phyloP scores from a whole-genome alignment of 1,284 basidiomycete genomes.

The Fomitopsis palustris region DNA sequence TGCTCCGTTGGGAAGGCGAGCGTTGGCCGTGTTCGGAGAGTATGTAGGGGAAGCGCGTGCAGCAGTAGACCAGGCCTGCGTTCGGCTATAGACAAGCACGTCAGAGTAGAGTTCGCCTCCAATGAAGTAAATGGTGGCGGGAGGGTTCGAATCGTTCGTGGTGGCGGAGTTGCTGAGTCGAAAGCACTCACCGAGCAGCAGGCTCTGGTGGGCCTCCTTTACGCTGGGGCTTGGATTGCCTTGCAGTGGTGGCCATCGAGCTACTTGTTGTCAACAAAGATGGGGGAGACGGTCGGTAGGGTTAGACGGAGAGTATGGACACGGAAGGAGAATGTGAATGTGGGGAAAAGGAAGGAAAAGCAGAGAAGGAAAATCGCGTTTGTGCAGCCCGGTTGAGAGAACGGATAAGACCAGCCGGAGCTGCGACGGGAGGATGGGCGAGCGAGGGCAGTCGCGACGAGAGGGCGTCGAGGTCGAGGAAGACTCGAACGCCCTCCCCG shows the following conservation, averaged over 20 bases:
- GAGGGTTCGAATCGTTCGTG: slow-evolving; percentile 11
- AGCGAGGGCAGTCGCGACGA: background rate
- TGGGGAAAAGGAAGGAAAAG: slow-evolving; percentile 14
- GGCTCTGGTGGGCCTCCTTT: slow-evolving; percentile 51
- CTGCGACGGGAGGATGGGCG: background rate
- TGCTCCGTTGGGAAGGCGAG: slow-evolving; percentile 45
- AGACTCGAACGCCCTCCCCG: background rate
- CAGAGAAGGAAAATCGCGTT: slow-evolving; percentile 1
- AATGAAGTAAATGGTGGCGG: background rate
- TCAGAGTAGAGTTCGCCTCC: slow-evolving; percentile 17
- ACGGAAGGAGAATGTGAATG: slow-evolving; percentile 24
- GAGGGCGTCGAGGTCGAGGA: slow-evolving; percentile 3
- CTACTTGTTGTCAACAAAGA: slow-evolving; percentile 10
- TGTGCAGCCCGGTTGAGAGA: background rate
- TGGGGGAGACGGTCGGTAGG: slow-evolving; percentile 14
- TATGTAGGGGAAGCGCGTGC: slow-evolving; percentile 65
- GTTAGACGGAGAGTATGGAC: slow-evolving; percentile 27
- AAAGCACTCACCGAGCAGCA: slow-evolving; percentile 47
- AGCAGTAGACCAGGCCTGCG: slow-evolving; percentile 52
- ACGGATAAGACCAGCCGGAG: slow-evolving; percentile 3
- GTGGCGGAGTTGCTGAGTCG: slow-evolving; percentile 11
- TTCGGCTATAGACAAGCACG: slow-evolving; percentile 43
- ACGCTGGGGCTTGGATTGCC: slow-evolving; percentile 54
- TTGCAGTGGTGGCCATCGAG: slow-evolving; percentile 57
- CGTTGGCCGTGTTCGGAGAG: slow-evolving; percentile 47